These are phyloP conservation scores for Cyberlindnera xylosilytica DNA, from an alignment of 805 yeast species.

Conservation along the genomic window DNA sequence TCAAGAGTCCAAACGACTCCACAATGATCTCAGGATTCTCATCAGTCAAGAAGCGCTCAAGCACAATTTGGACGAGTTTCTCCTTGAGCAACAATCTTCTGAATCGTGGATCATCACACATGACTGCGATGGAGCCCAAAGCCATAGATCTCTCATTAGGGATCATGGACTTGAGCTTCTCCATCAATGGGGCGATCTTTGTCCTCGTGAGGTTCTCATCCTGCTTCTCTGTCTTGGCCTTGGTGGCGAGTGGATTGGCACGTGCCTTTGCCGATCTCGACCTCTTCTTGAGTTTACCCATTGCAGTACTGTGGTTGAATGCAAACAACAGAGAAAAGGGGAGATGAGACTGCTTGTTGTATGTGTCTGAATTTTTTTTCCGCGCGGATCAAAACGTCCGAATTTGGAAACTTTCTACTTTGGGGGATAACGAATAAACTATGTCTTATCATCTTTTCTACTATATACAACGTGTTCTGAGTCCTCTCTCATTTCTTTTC, in stretches of 20 bases:
- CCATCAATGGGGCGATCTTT: slow-evolving; percentile 65
- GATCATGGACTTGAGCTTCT: slow-evolving; percentile 56
- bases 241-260: slow-evolving; percentile 32
- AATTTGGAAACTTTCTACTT: neutral
- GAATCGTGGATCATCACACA: slow-evolving; percentile 66
- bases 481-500: neutral
- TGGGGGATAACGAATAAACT: neutral
- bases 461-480: too few species aligned
- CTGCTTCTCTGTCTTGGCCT: slow-evolving; percentile 34
- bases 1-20: slow-evolving; percentile 75
- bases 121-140: slow-evolving; percentile 62
- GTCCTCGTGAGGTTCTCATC: slow-evolving; percentile 49
- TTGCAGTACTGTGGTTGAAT: slow-evolving; percentile 23
- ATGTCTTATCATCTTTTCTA: neutral
- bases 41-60: slow-evolving; percentile 67
- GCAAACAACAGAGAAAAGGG: neutral
- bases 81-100: slow-evolving; percentile 68
- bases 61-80: slow-evolving; percentile 57
- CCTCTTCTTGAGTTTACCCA: slow-evolving; percentile 77
- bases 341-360: too few species aligned
- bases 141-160: slow-evolving; percentile 80
- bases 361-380: neutral
- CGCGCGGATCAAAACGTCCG: too few species aligned
- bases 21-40: slow-evolving; percentile 71
- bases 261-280: slow-evolving; percentile 46